Evolutionary conservation across 140 eudicot species (phyloP).

Genomic region (Erigeron philadelphicus): DNA sequence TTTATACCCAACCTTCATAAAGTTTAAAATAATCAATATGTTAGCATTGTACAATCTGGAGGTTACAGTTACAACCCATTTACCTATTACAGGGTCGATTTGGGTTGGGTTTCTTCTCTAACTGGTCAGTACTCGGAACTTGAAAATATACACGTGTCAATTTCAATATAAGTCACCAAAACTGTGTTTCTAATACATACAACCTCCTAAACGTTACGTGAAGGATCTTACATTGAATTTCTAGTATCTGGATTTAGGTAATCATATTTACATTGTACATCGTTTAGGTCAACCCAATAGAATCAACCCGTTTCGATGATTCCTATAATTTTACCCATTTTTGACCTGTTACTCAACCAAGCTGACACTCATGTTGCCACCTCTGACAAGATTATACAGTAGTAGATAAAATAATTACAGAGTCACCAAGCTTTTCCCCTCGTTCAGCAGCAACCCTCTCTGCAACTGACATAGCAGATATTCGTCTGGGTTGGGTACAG

Average conservation of each 20-base stretch:
- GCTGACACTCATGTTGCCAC: neutral
- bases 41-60: conserved; percentile 11
- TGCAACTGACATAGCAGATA: conserved; percentile 91
- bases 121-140: neutral
- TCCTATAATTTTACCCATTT: neutral
- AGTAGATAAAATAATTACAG: conserved; percentile 35
- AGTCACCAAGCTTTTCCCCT: conserved; percentile 84
- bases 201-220: conserved; percentile 1
- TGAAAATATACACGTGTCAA: neutral
- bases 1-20: conserved; percentile 72
- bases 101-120: neutral
- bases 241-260: too few species aligned
- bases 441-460: conserved; percentile 95
- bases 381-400: conserved; percentile 1
- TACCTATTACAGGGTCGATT: neutral
- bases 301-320: neutral
- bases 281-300: neutral
- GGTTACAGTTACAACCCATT: neutral
- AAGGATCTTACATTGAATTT: too few species aligned
- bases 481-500: conserved; percentile 91
- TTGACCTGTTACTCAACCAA: neutral
- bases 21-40: neutral
- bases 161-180: neutral
- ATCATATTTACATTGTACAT: too few species aligned
- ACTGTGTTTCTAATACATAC: neutral